A percentile compares a stretch with the other conserved stretches of the same genome.
Evolutionary conservation across 2,329 filamentous ascomycete species (phyloP).

Genomic region (Cercospora janseana): DNA sequence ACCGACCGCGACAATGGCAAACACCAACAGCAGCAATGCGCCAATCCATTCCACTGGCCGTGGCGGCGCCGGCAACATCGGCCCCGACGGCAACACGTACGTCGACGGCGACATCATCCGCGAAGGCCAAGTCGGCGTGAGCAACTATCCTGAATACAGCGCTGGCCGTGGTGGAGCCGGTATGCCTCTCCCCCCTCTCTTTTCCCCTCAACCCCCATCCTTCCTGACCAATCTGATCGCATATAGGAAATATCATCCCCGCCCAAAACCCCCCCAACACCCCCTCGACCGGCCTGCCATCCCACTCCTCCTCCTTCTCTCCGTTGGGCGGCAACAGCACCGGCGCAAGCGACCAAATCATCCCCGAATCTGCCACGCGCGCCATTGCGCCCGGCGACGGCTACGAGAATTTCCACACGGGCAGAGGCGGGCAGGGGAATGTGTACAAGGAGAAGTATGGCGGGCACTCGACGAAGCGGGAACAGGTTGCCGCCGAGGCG

Average conservation of each 20-base stretch:
- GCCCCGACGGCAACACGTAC: slow-evolving; percentile 49
- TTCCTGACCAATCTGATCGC: neutral
- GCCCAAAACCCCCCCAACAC: slow-evolving; percentile 7
- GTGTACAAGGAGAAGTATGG: slow-evolving; percentile 50
- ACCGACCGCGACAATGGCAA: slow-evolving; percentile 10
- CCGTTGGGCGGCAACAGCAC: too few relatives aligned
- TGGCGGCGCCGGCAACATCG: slow-evolving; percentile 59
- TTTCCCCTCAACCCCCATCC: slow-evolving; percentile 35
- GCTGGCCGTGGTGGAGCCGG: slow-evolving; percentile 41
- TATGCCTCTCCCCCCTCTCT: slow-evolving; percentile 36
- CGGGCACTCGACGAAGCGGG: slow-evolving; percentile 43
- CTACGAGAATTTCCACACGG: slow-evolving; percentile 49
- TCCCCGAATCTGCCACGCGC: slow-evolving; percentile 46
- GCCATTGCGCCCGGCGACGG: slow-evolving; percentile 26
- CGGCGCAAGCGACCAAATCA: slow-evolving; percentile 43
- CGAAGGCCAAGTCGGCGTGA: slow-evolving; percentile 45
- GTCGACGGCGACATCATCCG: slow-evolving; percentile 48
- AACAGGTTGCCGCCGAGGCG: slow-evolving; percentile 23
- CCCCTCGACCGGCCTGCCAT: too few relatives aligned
- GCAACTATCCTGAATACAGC: slow-evolving; percentile 42
- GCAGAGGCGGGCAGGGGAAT: slow-evolving; percentile 50
- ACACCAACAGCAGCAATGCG: slow-evolving; percentile 7
- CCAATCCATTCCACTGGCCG: slow-evolving; percentile 53
- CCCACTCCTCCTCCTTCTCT: too few relatives aligned
- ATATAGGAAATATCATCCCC: slow-evolving; percentile 20